These are phyloP conservation scores for Boletus reticulatus DNA, from an alignment of 768 basidiomycete species.

Conservation along the genomic window DNA sequence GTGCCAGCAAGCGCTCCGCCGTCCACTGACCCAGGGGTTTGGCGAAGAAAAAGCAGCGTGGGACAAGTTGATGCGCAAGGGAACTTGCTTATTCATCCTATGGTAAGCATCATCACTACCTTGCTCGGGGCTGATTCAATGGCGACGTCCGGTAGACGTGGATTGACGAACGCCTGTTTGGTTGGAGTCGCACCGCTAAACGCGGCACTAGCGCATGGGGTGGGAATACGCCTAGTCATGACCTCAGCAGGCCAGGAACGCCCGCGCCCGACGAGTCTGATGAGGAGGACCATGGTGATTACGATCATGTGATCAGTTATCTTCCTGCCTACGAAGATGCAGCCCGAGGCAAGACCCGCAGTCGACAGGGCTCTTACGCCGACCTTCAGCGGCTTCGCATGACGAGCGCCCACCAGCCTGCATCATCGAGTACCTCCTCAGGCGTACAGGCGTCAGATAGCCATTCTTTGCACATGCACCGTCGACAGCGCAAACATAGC, in stretches of 20 bases:
- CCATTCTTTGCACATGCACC: constrained; percentile 47
- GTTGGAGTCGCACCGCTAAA: constrained; percentile 77
- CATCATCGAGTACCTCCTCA: constrained; percentile 10
- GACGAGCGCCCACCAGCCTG: constrained; percentile 20
- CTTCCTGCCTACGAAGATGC: constrained; percentile 52
- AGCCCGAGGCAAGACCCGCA: constrained; percentile 46
- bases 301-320: constrained; percentile 81
- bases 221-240: constrained; percentile 51
- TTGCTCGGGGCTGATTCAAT: not conserved
- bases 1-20: constrained; percentile 82
- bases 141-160: constrained; percentile 50
- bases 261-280: constrained; percentile 82
- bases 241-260: constrained; percentile 61
- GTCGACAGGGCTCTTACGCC: constrained; percentile 75
- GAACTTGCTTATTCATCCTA: constrained; percentile 82
- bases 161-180: constrained; percentile 93
- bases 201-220: constrained; percentile 90
- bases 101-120: constrained; percentile 41
- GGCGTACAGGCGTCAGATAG: constrained; percentile 28
- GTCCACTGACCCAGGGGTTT: constrained; percentile 70
- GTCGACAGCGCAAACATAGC: constrained; percentile 58
- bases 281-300: constrained; percentile 87
- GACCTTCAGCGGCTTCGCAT: constrained; percentile 69
- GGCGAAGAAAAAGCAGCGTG: constrained; percentile 76
- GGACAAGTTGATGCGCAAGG: constrained; percentile 87